phyloP scores from a whole-genome alignment of 345 rosid species.

The Viola odorata region DNA sequence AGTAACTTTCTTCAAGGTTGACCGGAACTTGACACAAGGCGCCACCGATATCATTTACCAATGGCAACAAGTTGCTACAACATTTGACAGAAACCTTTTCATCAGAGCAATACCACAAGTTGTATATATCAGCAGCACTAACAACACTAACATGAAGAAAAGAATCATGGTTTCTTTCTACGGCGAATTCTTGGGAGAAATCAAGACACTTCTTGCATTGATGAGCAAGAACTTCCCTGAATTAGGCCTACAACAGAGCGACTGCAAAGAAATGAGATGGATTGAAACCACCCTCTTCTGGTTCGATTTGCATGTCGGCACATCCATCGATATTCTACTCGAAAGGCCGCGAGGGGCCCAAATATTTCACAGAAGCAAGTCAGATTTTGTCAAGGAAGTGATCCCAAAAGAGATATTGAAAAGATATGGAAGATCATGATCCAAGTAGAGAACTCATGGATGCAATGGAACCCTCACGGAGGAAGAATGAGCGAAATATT shows the following conservation, averaged over 20 bases:
- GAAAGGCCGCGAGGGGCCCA: not conserved
- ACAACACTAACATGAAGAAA: not conserved
- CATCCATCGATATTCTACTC: not conserved
- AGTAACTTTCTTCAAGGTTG: slow-evolving; percentile 25
- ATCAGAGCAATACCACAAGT: slow-evolving; percentile 22
- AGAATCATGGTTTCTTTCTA: not conserved
- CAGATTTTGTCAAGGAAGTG: slow-evolving; percentile 10
- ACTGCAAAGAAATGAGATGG: slow-evolving; percentile 10
- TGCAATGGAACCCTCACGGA: slow-evolving; percentile 16
- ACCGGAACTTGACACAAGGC: slow-evolving; percentile 26
- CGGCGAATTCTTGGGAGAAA: slow-evolving; percentile 7
- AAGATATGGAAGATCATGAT: slow-evolving; percentile 11
- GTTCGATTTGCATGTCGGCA: not conserved
- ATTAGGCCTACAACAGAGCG: not conserved
- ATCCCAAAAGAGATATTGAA: slow-evolving; percentile 8
- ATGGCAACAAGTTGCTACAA: slow-evolving; percentile 37
- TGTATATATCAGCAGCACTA: not conserved
- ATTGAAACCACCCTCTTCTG: slow-evolving; percentile 7
- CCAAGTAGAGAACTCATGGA: not conserved
- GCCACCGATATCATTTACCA: slow-evolving; percentile 24
- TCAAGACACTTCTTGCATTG: not conserved
- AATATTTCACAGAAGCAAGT: not conserved
- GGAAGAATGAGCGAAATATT: slow-evolving; percentile 15
- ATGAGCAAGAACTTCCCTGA: not conserved
- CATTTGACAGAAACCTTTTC: slow-evolving; percentile 27